phyloP scores from a whole-genome alignment of 352 stramenopile genomes.

The Phytophthora uliginosa region DNA sequence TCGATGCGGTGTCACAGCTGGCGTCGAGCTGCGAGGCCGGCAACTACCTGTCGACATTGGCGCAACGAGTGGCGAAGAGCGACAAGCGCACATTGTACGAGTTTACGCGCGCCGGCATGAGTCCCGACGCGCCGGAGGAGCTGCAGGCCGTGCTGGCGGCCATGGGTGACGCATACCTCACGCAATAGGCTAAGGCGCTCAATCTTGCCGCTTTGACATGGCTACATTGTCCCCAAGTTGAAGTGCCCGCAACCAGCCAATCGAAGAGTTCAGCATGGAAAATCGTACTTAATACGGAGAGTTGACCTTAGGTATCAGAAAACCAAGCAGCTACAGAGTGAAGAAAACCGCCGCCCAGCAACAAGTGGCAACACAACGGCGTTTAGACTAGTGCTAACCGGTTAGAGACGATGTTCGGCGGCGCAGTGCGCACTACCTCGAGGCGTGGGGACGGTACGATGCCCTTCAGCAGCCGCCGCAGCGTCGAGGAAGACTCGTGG shows the following conservation, averaged over 20 bases:
- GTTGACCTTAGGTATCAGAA: constrained; percentile 24
- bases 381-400: constrained; percentile 4
- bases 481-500: constrained; percentile 86
- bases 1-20: constrained; percentile 64
- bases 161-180: constrained; percentile 58
- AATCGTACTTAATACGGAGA: constrained; percentile 20
- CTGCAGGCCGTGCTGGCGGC: constrained; percentile 54
- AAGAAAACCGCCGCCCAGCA: constrained; percentile 7
- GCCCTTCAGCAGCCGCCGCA: constrained; percentile 29
- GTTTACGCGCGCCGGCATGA: constrained; percentile 82
- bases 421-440: not conserved
- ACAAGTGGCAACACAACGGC: not conserved
- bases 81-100: constrained; percentile 81
- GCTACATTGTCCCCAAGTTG: constrained; percentile 20
- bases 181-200: constrained; percentile 13
- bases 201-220: not conserved
- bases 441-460: constrained; percentile 10
- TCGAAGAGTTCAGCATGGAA: constrained; percentile 21
- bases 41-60: constrained; percentile 55
- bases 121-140: constrained; percentile 70
- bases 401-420: constrained; percentile 20
- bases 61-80: constrained; percentile 39
- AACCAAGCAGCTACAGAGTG: constrained; percentile 7
- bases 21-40: constrained; percentile 51
- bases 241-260: constrained; percentile 14